Percentiles rank a stretch among this genome's conserved stretches.
These are phyloP conservation scores for Musa beccarii DNA, from an alignment of 176 grass and related monocot genomes.

Conservation along the genomic window DNA sequence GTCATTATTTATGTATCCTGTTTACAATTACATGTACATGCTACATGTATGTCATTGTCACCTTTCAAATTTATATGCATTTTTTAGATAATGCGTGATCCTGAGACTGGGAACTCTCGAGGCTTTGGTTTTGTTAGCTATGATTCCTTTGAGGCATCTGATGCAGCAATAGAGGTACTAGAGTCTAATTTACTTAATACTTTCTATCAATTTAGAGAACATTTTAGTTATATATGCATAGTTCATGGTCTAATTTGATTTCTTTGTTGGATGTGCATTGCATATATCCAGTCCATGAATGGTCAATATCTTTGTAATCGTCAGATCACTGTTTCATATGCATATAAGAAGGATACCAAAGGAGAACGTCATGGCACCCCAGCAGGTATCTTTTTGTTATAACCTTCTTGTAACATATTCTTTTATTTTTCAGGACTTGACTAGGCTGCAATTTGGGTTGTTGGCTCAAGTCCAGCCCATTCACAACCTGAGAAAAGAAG, in stretches of 20 bases:
- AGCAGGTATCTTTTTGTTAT: constrained; percentile 43
- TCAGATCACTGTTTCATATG: constrained; percentile 89
- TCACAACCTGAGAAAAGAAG: neutral
- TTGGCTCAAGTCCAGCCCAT: neutral
- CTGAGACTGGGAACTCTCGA: constrained; percentile 89
- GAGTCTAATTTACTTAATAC: neutral
- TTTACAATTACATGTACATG: neutral
- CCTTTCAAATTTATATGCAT: neutral
- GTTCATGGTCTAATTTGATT: neutral
- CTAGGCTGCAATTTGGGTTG: neutral
- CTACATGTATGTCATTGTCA: neutral
- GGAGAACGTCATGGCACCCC: constrained; percentile 89
- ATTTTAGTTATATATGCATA: neutral
- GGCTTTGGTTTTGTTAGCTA: constrained; percentile 98
- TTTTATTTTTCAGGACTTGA: neutral
- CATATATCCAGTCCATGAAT: constrained; percentile 63
- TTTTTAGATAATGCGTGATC: constrained; percentile 87
- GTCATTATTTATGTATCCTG: neutral
- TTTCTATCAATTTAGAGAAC: neutral
- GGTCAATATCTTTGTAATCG: constrained; percentile 85
- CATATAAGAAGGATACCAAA: constrained; percentile 93
- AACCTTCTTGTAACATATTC: neutral
- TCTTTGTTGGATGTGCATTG: neutral
- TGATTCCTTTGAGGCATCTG: constrained; percentile 96
- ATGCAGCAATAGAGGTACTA: constrained; percentile 89